Conservation (phyloP, 2,329 filamentous ascomycete genomes). For the Thielaviopsis populi region DNA sequence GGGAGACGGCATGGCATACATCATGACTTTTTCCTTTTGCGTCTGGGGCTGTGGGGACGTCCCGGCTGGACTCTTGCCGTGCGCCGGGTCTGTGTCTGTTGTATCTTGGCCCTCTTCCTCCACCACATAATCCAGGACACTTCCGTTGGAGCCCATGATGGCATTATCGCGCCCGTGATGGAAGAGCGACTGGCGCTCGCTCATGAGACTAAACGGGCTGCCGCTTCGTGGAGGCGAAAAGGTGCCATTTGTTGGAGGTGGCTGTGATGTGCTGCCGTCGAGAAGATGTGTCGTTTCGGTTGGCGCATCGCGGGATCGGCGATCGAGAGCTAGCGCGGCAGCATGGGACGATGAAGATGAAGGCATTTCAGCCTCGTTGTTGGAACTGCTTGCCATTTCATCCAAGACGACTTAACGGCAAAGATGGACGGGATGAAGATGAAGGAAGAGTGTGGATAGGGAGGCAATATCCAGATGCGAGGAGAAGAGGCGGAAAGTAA, state of each 20-base stretch:
- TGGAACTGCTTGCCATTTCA: not conserved
- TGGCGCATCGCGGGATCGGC: not conserved
- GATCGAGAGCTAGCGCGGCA: not conserved
- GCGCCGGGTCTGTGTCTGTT: not conserved
- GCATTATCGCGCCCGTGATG: not conserved
- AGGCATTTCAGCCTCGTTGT: not conserved
- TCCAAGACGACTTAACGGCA: not conserved
- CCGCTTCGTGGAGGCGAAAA: not conserved
- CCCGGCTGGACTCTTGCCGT: not conserved
- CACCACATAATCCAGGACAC: not conserved
- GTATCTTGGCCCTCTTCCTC: not conserved
- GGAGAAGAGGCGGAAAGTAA: no score
- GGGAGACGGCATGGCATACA: constrained; percentile 1
- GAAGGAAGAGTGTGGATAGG: not conserved
- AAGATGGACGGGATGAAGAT: not conserved
- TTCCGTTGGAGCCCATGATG: not conserved
- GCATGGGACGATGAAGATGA: not conserved
- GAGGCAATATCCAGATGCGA: no score
- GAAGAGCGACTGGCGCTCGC: constrained; percentile 8
- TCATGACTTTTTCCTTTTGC: constrained; percentile 5
- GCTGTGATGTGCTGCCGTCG: not conserved
- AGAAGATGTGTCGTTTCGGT: constrained; percentile 10
- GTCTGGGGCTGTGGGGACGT: not conserved
- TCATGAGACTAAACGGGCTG: constrained; percentile 10
- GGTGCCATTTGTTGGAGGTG: not conserved